Evolutionary conservation across 192 early-diverging fungal species (phyloP).

Genomic region (Linnemannia elongata): DNA sequence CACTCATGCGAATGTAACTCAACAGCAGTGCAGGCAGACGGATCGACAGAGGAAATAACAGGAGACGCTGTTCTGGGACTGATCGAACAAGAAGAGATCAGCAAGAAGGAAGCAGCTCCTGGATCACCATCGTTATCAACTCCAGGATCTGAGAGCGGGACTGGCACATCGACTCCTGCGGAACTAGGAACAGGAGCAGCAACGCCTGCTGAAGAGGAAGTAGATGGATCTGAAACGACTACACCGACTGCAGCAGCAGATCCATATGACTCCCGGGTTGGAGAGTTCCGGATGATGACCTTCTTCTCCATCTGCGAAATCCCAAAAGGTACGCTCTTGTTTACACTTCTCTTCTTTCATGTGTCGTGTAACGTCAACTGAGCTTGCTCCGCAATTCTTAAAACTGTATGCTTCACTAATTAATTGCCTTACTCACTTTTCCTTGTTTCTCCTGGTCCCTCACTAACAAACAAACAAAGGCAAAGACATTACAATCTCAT

Average conservation of each 20-base stretch:
- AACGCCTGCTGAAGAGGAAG: conserved; percentile 26
- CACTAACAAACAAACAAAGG: conserved; percentile 17
- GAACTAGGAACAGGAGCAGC: neutral
- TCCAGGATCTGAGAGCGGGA: conserved; percentile 23
- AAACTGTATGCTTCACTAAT: neutral
- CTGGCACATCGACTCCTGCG: neutral
- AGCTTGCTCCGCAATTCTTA: neutral
- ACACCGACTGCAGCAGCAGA: conserved; percentile 5
- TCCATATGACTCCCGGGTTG: conserved; percentile 8
- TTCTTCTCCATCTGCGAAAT: conserved; percentile 47
- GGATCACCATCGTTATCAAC: conserved; percentile 32
- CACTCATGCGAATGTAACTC: conserved; percentile 74
- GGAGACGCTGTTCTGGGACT: conserved; percentile 23
- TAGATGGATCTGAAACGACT: conserved; percentile 9
- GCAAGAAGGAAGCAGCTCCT: neutral
- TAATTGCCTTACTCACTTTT: conserved; percentile 28
- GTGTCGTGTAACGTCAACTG: neutral
- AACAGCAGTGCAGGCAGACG: conserved; percentile 48
- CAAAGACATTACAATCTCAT: conserved; percentile 74
- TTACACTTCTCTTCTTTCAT: neutral
- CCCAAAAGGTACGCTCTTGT: conserved; percentile 21
- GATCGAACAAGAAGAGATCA: neutral
- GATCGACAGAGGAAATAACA: conserved; percentile 18
- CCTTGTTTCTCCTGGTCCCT: conserved; percentile 1
- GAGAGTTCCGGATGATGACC: conserved; percentile 52